Evolutionary conservation across 148 eudicot genomes (phyloP).

Genomic region (Beta vulgaris): DNA sequence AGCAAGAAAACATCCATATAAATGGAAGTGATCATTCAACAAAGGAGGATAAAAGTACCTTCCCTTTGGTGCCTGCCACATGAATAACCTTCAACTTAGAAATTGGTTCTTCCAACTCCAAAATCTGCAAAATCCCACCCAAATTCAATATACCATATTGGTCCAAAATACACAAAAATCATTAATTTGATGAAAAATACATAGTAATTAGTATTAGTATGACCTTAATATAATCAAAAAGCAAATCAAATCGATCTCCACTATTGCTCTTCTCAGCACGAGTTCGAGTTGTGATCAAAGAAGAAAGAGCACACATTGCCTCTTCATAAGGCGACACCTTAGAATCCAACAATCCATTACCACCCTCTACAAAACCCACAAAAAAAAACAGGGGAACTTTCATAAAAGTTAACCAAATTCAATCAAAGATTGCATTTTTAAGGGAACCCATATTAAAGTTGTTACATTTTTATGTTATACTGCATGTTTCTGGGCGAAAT

Average conservation of each 20-base stretch:
- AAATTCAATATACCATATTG: conserved; percentile 1
- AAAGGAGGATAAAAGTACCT: conserved; percentile 38
- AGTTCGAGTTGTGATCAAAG: conserved; percentile 71
- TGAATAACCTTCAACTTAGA: conserved; percentile 84
- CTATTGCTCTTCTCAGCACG: conserved; percentile 75
- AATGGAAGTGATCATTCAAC: not conserved
- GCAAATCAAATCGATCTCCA: conserved; percentile 65
- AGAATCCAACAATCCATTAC: conserved; percentile 29
- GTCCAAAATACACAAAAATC: not conserved
- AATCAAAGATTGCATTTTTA: not conserved
- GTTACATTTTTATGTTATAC: not conserved
- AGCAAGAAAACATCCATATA: no score
- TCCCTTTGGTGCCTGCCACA: conserved; percentile 98
- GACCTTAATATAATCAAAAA: conserved; percentile 81
- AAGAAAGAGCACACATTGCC: conserved; percentile 77
- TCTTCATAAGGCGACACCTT: conserved; percentile 55
- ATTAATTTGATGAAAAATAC: not conserved
- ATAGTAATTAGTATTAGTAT: no score
- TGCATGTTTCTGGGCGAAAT: not conserved
- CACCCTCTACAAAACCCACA: conserved; percentile 26
- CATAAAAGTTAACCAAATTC: not conserved
- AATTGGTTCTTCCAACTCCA: conserved; percentile 85
- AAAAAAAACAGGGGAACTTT: not conserved
- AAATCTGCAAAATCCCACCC: conserved; percentile 43
- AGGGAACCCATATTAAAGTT: conserved; percentile 13